Evolutionary conservation across 768 basidiomycete genomes (phyloP), one percentile per base, ranked within the genome.

Genomic region (Boletus vermiculosoides): DNA sequence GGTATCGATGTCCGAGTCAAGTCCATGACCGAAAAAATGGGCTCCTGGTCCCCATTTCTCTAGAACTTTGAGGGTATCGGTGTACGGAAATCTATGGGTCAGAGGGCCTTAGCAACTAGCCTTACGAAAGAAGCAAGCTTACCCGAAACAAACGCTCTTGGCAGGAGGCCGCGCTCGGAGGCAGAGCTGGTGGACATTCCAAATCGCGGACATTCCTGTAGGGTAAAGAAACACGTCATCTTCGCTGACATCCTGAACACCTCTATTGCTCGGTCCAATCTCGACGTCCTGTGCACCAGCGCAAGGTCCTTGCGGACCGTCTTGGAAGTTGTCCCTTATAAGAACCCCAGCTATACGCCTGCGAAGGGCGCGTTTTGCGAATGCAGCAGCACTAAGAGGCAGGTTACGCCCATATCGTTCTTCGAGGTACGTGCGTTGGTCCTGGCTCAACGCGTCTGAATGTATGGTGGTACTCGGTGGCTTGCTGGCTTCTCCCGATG

Each of bases 21-120:
- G 72, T 0, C 95, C 95, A 58, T 83, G 77, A 7, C 94, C 95
- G 45, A 92, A 80, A 77, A 98, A 95, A 69, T 93, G 80, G 61
- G 87, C 92, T 2, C 96, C 96, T 3, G 91, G 92, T 1, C 96
- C 96, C 94, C 94, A 98, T 73, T 99, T 98, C 63, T 94, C 79
- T 2, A 98, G 78, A 40, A 95, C 83, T 72, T 98, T 98, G 56
- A 96, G 82, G 5, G 96, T 98, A 68, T 98, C 96, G 10, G 86
- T 92, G 70, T 98, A 99, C 0, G 94, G 88, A 73, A 98, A 99
- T 16, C 95, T 97, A 61, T 6, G 23, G 10, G 4, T 23, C 47
- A 22, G 33, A 23, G 5, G 22, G 28, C 4, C 25, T 61, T 34
- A 56, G 42, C 2, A 13, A 28, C 2, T 13, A 16, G n/a, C 5